These are phyloP conservation scores for Graphilbum fragrans DNA, from an alignment of 2,329 filamentous ascomycete genomes.

Conservation along the genomic window DNA sequence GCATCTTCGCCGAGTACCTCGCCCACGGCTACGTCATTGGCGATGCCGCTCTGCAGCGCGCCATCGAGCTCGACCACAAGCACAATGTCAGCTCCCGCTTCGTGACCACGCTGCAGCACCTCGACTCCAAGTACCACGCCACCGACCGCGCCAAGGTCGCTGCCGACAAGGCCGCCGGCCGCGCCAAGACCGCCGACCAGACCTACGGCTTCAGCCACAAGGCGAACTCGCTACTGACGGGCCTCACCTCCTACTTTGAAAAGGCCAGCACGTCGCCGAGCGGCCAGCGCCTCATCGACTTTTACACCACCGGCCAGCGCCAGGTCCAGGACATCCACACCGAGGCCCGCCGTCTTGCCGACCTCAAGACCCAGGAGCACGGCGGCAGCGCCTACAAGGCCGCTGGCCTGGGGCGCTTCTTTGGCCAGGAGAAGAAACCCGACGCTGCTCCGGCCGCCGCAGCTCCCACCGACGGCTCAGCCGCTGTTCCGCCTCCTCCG, in stretches of 20 bases:
- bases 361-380: constrained; percentile 64
- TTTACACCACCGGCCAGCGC: constrained; percentile 75
- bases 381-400: constrained; percentile 49
- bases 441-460: background rate
- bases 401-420: constrained; percentile 42
- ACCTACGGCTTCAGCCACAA: constrained; percentile 71
- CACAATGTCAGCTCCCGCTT: constrained; percentile 79
- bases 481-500: background rate
- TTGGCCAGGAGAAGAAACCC: constrained; percentile 26
- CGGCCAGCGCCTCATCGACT: constrained; percentile 74
- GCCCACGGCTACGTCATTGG: constrained; percentile 85
- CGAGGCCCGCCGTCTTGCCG: constrained; percentile 78
- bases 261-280: constrained; percentile 81
- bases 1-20: constrained; percentile 92
- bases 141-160: constrained; percentile 74
- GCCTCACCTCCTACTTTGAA: constrained; percentile 83
- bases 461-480: background rate
- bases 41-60: constrained; percentile 62
- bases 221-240: constrained; percentile 50
- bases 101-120: constrained; percentile 58
- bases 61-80: constrained; percentile 78
- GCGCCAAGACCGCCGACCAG: constrained; percentile 71
- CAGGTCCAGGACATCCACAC: constrained; percentile 90
- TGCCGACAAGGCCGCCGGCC: constrained; percentile 74
- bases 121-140: constrained; percentile 80